Percentiles rank a stretch among this genome's conserved stretches.
Conservation (phyloP, 2,329 filamentous ascomycete species). For the Hypoxylon sp. region DNA sequence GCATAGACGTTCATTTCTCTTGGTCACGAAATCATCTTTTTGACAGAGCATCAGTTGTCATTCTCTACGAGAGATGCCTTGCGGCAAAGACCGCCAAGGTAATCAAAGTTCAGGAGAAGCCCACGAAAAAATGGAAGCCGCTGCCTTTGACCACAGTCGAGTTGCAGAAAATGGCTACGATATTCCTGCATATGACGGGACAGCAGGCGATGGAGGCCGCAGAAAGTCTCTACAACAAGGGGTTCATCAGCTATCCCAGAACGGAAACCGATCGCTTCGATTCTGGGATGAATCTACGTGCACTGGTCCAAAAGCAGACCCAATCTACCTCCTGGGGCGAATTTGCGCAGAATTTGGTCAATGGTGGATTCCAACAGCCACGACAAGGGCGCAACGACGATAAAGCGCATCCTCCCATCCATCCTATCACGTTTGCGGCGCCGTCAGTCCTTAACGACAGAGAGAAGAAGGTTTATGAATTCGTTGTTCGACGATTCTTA, state of each 20-base stretch:
- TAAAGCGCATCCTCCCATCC: conserved; percentile 96
- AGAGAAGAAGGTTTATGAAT: conserved; percentile 88
- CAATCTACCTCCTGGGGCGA: conserved; percentile 81
- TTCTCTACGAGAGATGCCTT: conserved; percentile 89
- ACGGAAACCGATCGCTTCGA: conserved; percentile 98
- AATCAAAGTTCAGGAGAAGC: conserved; percentile 87
- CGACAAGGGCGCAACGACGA: conserved; percentile 90
- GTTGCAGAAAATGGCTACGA: conserved; percentile 93
- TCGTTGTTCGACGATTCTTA: conserved; percentile 89
- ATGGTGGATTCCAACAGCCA: conserved; percentile 84
- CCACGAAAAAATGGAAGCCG: conserved; percentile 93
- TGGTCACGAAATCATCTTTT: conserved; percentile 89
- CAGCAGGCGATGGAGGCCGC: conserved; percentile 90
- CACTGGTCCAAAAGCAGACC: conserved; percentile 85
- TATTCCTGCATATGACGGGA: conserved; percentile 89
- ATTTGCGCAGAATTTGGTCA: conserved; percentile 80
- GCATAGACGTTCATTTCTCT: conserved; percentile 82
- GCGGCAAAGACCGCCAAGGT: conserved; percentile 81
- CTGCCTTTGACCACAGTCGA: conserved; percentile 95
- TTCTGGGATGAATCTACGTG: conserved; percentile 84
- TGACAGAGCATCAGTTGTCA: conserved; percentile 82
- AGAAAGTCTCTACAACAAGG: conserved; percentile 89
- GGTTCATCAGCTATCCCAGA: conserved; percentile 96
- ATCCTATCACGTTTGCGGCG: conserved; percentile 88
- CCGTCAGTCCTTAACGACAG: conserved; percentile 72